These are phyloP conservation scores for Pythium dissimile DNA, from an alignment of 352 stramenopile species.

Conservation along the genomic window DNA sequence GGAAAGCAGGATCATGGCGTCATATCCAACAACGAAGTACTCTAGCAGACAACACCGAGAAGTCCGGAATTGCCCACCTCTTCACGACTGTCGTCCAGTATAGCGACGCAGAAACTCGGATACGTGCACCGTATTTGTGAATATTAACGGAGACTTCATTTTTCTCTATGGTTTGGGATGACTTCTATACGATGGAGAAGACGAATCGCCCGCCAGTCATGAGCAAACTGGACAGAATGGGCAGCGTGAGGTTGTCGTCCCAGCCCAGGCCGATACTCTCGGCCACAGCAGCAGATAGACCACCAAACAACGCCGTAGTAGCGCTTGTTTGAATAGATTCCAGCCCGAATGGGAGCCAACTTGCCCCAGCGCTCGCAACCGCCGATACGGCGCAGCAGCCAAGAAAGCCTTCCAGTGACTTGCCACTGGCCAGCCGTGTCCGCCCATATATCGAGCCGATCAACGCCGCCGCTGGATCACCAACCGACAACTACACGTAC, in stretches of 20 bases:
- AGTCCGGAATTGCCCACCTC: too few species aligned
- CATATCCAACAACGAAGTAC: too few species aligned
- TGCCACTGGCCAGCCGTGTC: slow-evolving; percentile 16
- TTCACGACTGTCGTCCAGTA: too few species aligned
- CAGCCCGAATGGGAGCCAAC: not conserved
- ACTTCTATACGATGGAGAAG: slow-evolving; percentile 1
- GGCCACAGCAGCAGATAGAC: slow-evolving; percentile 31
- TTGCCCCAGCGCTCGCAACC: slow-evolving; percentile 14
- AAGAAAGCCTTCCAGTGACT: slow-evolving; percentile 46
- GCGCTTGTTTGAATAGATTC: slow-evolving; percentile 1
- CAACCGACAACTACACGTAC: slow-evolving; percentile 38
- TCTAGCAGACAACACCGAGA: too few species aligned
- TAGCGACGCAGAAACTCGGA: too few species aligned
- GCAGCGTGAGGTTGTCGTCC: slow-evolving; percentile 62
- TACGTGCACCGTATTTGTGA: too few species aligned
- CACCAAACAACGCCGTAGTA: too few species aligned
- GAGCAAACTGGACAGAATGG: slow-evolving; percentile 37
- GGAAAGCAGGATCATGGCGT: too few species aligned
- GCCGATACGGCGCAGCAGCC: slow-evolving; percentile 33
- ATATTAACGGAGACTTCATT: too few species aligned
- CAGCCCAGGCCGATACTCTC: slow-evolving; percentile 43
- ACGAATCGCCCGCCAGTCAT: slow-evolving; percentile 10
- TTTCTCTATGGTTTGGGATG: not conserved
- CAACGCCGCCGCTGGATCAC: slow-evolving; percentile 47
- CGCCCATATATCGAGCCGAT: slow-evolving; percentile 41